Evolutionary conservation across 805 yeast genomes (phyloP).

Genomic region (Metschnikowia gelsemii): DNA sequence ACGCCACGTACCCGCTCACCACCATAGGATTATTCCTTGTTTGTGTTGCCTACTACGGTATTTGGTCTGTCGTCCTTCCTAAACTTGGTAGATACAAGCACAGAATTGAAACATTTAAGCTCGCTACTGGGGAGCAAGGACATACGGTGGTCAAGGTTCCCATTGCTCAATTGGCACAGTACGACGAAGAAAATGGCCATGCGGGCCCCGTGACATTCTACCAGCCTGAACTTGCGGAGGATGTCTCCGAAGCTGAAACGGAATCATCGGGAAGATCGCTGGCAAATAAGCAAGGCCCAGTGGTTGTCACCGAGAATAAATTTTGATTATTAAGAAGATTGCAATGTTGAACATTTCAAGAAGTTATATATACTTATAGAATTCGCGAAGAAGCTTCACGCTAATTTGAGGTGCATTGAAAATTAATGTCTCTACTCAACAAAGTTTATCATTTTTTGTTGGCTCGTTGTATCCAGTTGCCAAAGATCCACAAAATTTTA

Average conservation of each 20-base stretch:
- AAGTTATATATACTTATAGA: too few species aligned
- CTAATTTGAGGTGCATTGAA: too few species aligned
- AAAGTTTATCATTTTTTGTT: too few species aligned
- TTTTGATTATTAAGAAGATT: too few species aligned
- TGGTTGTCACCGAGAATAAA: conserved; percentile 6
- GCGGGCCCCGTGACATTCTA: conserved; percentile 2
- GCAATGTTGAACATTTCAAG: too few species aligned
- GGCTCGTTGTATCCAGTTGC: too few species aligned
- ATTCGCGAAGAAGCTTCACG: too few species aligned
- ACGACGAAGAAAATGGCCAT: conserved; percentile 30
- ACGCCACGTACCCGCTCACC: conserved; percentile 42
- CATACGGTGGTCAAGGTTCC: conserved; percentile 40
- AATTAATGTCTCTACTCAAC: too few species aligned
- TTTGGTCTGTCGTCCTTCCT: conserved; percentile 40
- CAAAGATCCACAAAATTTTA: too few species aligned
- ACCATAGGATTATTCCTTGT: conserved; percentile 34
- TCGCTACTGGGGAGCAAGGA: conserved; percentile 40
- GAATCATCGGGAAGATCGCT: neutral
- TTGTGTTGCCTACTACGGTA: conserved; percentile 34
- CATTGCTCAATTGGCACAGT: conserved; percentile 28
- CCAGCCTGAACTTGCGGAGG: conserved; percentile 6
- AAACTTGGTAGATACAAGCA: conserved; percentile 31
- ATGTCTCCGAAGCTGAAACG: neutral
- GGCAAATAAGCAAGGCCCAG: neutral
- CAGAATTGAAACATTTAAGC: conserved; percentile 28